Evolutionary conservation across 345 rosid genomes (phyloP).

Genomic region (Salix udensis): DNA sequence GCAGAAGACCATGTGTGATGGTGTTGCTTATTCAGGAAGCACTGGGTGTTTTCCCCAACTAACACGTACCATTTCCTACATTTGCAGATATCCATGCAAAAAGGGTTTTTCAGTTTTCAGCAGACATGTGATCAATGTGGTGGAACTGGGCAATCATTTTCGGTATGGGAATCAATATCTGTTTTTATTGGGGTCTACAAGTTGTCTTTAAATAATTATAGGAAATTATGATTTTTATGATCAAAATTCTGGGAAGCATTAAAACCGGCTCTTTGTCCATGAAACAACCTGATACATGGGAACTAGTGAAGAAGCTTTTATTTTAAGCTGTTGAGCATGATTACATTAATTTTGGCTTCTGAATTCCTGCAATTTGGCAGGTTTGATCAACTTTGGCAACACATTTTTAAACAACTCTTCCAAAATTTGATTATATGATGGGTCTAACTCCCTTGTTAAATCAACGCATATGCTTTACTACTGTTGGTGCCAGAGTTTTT

Average conservation of each 20-base stretch:
- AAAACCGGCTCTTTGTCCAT: background rate
- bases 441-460: background rate
- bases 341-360: background rate
- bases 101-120: slow-evolving; percentile 68
- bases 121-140: slow-evolving; percentile 69
- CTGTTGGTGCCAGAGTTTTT: slow-evolving; percentile 56
- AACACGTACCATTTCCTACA: slow-evolving; percentile 6
- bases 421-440: background rate
- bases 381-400: background rate
- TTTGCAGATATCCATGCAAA: slow-evolving; percentile 51
- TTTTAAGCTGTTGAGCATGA: background rate
- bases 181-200: background rate
- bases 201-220: background rate
- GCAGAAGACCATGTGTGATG: background rate
- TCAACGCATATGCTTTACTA: background rate
- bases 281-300: background rate
- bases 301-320: background rate
- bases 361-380: background rate
- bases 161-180: slow-evolving; percentile 42
- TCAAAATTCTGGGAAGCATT: background rate
- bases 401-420: background rate
- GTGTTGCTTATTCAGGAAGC: background rate
- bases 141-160: slow-evolving; percentile 72
- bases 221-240: background rate
- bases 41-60: background rate